A percentile compares a stretch with the other conserved stretches of the same genome.
Conservation (phyloP, 805 yeast species). For the Candida nitratophila region DNA sequence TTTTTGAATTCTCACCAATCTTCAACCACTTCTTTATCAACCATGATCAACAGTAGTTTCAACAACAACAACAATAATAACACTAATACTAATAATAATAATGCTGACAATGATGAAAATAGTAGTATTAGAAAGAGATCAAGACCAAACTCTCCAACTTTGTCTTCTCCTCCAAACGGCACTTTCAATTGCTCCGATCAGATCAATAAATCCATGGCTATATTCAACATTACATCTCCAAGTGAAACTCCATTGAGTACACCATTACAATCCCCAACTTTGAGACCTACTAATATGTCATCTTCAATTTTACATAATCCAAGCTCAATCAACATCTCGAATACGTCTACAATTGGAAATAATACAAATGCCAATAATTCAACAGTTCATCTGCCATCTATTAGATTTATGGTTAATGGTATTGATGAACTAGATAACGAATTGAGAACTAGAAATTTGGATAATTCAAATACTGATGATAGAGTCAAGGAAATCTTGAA, state of each 20-base stretch:
- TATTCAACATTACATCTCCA: slow-evolving; percentile 28
- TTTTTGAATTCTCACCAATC: slow-evolving; percentile 9
- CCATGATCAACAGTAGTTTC: slow-evolving; percentile 15
- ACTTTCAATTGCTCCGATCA: slow-evolving; percentile 27
- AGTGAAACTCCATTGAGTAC: slow-evolving; percentile 27
- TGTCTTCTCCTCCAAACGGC: slow-evolving; percentile 17
- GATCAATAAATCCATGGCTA: slow-evolving; percentile 17
- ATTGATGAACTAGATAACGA: slow-evolving; percentile 19
- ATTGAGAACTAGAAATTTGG: slow-evolving; percentile 16
- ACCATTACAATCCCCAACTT: slow-evolving; percentile 30
- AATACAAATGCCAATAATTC: slow-evolving; percentile 2
- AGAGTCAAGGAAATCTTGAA: slow-evolving; percentile 21
- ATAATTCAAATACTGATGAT: slow-evolving; percentile 17
- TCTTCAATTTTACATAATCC: background rate
- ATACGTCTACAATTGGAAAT: no score
- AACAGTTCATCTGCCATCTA: slow-evolving; percentile 24
- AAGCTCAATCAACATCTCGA: background rate
- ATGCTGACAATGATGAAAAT: slow-evolving; percentile 32
- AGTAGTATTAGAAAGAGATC: slow-evolving; percentile 34
- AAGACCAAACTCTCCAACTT: slow-evolving; percentile 28
- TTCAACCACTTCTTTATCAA: slow-evolving; percentile 16
- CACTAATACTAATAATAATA: slow-evolving; percentile 7
- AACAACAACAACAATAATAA: slow-evolving; percentile 1
- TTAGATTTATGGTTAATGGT: slow-evolving; percentile 24
- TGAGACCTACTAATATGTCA: slow-evolving; percentile 17